A percentile compares a stretch with the other conserved stretches of the same genome.
phyloP scores from a whole-genome alignment of 129 eudicot species.

The Artemisia tridentata region DNA sequence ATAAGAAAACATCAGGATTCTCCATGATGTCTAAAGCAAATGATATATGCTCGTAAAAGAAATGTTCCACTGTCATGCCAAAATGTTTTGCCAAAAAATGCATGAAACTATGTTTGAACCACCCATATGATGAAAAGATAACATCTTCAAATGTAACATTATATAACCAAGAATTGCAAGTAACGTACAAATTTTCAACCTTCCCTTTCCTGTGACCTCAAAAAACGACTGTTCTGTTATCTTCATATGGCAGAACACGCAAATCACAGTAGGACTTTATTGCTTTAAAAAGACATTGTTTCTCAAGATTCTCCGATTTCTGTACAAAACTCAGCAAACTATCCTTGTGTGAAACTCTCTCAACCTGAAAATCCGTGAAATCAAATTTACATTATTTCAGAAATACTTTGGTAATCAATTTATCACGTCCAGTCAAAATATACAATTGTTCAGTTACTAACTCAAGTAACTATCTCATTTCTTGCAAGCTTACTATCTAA shows the following conservation, averaged over 20 bases:
- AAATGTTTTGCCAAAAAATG: too few relatives aligned
- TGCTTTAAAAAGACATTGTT: conserved; percentile 88
- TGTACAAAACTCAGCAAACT: conserved; percentile 73
- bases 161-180: too few relatives aligned
- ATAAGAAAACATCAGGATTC: too few relatives aligned
- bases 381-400: neutral
- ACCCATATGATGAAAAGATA: too few relatives aligned
- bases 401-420: neutral
- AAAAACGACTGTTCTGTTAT: conserved; percentile 84
- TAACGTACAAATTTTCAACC: neutral
- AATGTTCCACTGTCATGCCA: too few relatives aligned
- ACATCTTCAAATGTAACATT: too few relatives aligned
- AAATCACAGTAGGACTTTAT: conserved; percentile 82
- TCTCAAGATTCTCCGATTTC: conserved; percentile 91
- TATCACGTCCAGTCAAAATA: neutral
- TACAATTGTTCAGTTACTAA: neutral
- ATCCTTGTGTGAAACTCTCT: conserved; percentile 91
- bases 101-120: too few relatives aligned
- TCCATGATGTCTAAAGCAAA: too few relatives aligned
- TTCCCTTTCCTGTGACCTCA: conserved; percentile 24
- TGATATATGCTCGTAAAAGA: too few relatives aligned
- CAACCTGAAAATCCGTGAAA: conserved; percentile 52
- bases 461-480: conserved; percentile 19
- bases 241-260: conserved; percentile 78
- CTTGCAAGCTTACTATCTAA: neutral